Base-by-base conservation (phyloP, 331 rosid species). In the Acacia pycnantha region DNA sequence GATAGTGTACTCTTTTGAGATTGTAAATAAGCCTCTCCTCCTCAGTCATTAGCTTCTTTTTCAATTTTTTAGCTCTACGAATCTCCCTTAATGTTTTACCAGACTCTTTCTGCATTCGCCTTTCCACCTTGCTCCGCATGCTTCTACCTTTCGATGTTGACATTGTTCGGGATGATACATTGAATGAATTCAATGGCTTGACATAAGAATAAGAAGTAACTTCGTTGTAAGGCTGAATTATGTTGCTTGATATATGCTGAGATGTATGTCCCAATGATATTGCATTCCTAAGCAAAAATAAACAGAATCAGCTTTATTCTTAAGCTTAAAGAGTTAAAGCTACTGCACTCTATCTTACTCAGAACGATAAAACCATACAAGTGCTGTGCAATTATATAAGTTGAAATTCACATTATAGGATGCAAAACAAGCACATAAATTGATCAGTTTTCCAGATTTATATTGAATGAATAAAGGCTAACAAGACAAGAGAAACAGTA, bases 91-190 rank as follows among this genome's bases (percentile, higher is more conserved):
- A 76, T 47, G 98, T 95, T 85, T 90, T 95, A 54, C 99, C 99
- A 1, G 97, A 87, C 81, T 95, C 99, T 82, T 90, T 95, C 84
- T 90, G 89, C 97, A 95, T 91, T 82, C 98, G 85, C 78, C 84
- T 92, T 81, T 90, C 99, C 68, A 95, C 99, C 88, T 91, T 93
- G 89, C 98, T 93, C 70, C 99, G 89, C 95, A 93, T 95, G 82
- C 97, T 94, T 80, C 92, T 89, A 77, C 98, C 97, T 81, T 81
- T 91, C 3, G 92, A 85, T 13, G 94, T 93, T 11, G 98, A 95
- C 98, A 95, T 91, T 50, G 87, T 77, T 50, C 97, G 94, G 4
- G 71, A 82, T 77, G 86, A 84, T 70, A 81, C 88, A 84, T 85
- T 82, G 80, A 89, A 88, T 40, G 88, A 85, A 93, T 77, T 65